Conservation (phyloP, 148 eudicot species). For the Rhododendron kiyosumense region DNA sequence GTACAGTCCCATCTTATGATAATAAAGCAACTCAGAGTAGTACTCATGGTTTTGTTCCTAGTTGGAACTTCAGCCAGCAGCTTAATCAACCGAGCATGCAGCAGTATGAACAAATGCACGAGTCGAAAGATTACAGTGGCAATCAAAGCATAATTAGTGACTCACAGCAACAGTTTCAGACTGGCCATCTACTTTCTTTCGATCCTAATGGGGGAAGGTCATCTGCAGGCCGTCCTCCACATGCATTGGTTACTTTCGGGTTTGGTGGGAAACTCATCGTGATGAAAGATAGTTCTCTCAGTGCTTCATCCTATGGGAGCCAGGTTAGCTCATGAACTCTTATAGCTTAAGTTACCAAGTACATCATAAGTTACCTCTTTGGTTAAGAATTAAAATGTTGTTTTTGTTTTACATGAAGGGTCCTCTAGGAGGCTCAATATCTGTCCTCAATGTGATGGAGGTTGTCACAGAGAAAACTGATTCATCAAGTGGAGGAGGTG, state of each 20-base stretch:
- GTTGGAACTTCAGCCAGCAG: conserved; percentile 36
- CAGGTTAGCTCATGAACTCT: conserved; percentile 46
- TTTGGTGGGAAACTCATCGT: conserved; percentile 90
- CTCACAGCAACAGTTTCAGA: conserved; percentile 45
- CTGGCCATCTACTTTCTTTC: conserved; percentile 28
- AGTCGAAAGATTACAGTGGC: conserved; percentile 27
- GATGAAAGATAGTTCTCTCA: conserved; percentile 47
- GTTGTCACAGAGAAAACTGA: conserved; percentile 35
- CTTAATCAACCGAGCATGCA: conserved; percentile 31
- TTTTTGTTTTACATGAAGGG: conserved; percentile 48
- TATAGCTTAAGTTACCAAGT: not conserved
- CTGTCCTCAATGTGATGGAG: conserved; percentile 60
- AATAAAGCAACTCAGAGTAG: conserved; percentile 25
- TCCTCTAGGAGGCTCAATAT: conserved; percentile 48
- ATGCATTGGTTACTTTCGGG: conserved; percentile 82
- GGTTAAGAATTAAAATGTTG: not conserved
- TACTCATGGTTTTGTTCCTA: conserved; percentile 32
- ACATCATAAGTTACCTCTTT: not conserved
- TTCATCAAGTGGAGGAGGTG: conserved; percentile 31
- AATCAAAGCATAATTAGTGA: conserved; percentile 28
- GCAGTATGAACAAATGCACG: conserved; percentile 36
- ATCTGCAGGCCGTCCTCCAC: conserved; percentile 70
- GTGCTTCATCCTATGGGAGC: conserved; percentile 40
- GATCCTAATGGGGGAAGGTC: conserved; percentile 50
- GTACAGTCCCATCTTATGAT: conserved; percentile 19